These are phyloP conservation scores for Phytopythium boreale DNA, from an alignment of 352 stramenopile genomes.

Conservation along the genomic window DNA sequence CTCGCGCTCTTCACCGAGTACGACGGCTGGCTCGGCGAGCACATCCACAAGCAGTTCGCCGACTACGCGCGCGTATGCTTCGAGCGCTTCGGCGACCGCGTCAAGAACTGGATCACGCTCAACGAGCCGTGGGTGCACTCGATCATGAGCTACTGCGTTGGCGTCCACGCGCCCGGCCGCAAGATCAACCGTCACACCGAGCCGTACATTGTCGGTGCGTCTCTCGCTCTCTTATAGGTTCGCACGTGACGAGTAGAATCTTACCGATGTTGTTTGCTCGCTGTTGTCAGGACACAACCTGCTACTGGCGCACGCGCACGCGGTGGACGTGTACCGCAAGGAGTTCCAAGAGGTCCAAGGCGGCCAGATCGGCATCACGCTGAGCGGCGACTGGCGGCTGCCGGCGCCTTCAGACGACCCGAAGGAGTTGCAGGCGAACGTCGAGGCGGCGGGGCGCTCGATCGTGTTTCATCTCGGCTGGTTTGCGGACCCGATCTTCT, in stretches of 20 bases:
- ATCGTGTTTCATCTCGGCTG: conserved; percentile 88
- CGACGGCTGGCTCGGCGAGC: conserved; percentile 8
- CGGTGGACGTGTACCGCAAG: conserved; percentile 79
- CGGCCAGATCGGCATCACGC: conserved; percentile 86
- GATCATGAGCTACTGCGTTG: conserved; percentile 82
- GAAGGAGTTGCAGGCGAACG: conserved; percentile 45
- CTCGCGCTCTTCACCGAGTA: too few species aligned
- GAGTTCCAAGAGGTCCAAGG: conserved; percentile 63
- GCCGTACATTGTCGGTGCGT: conserved; percentile 57
- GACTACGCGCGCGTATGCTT: conserved; percentile 89
- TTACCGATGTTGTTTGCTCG: neutral
- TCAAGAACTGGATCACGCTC: conserved; percentile 92
- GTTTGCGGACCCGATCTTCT: conserved; percentile 89
- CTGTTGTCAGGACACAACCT: conserved; percentile 64
- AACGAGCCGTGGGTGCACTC: conserved; percentile 89
- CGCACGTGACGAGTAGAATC: neutral
- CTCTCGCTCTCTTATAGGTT: neutral
- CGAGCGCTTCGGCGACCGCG: conserved; percentile 86
- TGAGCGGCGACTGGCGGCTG: conserved; percentile 89
- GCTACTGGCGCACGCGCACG: conserved; percentile 80
- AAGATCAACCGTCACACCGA: conserved; percentile 49
- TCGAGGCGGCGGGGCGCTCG: conserved; percentile 61
- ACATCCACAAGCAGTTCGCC: conserved; percentile 52
- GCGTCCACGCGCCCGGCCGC: conserved; percentile 73
- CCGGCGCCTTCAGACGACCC: conserved; percentile 41